Percentiles rank a stretch among this genome's conserved stretches.
phyloP scores from a whole-genome alignment of 140 eudicot genomes.

The Cichorium intybus region DNA sequence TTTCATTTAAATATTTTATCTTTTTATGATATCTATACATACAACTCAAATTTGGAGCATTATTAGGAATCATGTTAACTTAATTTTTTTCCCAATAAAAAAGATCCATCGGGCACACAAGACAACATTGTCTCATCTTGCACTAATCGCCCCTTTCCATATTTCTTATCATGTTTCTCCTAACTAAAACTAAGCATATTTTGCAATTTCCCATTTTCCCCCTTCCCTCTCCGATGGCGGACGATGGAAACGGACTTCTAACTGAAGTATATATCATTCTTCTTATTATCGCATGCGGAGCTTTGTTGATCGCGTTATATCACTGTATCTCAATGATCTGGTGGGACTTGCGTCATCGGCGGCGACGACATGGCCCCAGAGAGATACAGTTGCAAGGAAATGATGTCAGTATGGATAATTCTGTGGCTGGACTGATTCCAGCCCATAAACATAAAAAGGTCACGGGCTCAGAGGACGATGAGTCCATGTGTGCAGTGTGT shows the following conservation, averaged over 20 bases:
- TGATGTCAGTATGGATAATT: conserved; percentile 24
- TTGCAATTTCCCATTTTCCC: neutral
- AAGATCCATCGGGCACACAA: neutral
- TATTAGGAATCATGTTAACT: neutral
- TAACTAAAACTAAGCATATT: conserved; percentile 10
- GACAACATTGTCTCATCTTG: conserved; percentile 24
- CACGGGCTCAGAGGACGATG: conserved; percentile 24
- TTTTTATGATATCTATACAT: neutral
- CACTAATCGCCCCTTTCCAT: conserved; percentile 27
- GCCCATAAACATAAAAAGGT: conserved; percentile 38
- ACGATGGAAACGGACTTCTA: conserved; percentile 17
- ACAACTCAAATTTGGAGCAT: neutral
- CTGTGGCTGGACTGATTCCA: conserved; percentile 35
- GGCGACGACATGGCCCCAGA: neutral
- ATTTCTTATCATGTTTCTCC: conserved; percentile 21
- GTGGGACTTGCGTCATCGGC: conserved; percentile 26
- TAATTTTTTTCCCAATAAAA: conserved; percentile 5
- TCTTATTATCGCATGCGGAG: conserved; percentile 39
- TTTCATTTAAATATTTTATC: neutral
- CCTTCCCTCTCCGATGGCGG: neutral
- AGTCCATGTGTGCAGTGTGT: conserved; percentile 49
- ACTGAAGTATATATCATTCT: conserved; percentile 28
- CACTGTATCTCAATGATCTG: conserved; percentile 38
- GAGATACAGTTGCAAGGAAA: conserved; percentile 15
- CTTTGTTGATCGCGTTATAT: conserved; percentile 43